Evolutionary conservation across 805 yeast species (phyloP).

Genomic region (Metschnikowia orientalis): DNA sequence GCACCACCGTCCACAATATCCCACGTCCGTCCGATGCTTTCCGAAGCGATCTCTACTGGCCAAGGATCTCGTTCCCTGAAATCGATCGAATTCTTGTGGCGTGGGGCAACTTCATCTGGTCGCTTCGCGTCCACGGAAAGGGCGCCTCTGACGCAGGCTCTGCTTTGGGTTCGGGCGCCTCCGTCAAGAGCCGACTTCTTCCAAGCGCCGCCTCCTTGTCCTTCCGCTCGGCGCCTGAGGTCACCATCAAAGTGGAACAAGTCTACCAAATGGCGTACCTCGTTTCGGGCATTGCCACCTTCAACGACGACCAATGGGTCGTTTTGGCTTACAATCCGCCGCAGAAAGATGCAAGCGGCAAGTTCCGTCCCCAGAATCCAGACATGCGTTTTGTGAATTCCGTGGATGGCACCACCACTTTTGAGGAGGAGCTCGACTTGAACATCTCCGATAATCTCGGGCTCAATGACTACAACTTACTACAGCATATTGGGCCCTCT

Average conservation of each 20-base stretch:
- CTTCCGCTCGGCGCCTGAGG: conserved; percentile 43
- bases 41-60: conserved; percentile 80
- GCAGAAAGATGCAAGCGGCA: conserved; percentile 17
- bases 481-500: conserved; percentile 43
- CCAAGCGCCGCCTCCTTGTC: conserved; percentile 54
- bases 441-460: conserved; percentile 54
- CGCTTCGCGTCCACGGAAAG: conserved; percentile 39
- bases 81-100: conserved; percentile 66
- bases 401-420: conserved; percentile 62
- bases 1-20: conserved; percentile 46
- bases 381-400: conserved; percentile 70
- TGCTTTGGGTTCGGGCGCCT: conserved; percentile 17
- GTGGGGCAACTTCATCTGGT: conserved; percentile 81
- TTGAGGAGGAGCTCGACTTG: conserved; percentile 74
- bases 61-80: conserved; percentile 65
- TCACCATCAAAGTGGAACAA: conserved; percentile 45
- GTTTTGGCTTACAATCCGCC: conserved; percentile 51
- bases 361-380: conserved; percentile 47
- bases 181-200: conserved; percentile 35
- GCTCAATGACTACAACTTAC: conserved; percentile 74
- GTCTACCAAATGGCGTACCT: conserved; percentile 47
- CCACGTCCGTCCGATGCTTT: conserved; percentile 53
- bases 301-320: conserved; percentile 66
- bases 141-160: conserved; percentile 3
- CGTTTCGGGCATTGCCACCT: conserved; percentile 75